Percentiles rank a stretch among this genome's conserved stretches.
These are phyloP conservation scores for Paramyrothecium sp. DNA, from an alignment of 2,329 filamentous ascomycete genomes.

Conservation along the genomic window DNA sequence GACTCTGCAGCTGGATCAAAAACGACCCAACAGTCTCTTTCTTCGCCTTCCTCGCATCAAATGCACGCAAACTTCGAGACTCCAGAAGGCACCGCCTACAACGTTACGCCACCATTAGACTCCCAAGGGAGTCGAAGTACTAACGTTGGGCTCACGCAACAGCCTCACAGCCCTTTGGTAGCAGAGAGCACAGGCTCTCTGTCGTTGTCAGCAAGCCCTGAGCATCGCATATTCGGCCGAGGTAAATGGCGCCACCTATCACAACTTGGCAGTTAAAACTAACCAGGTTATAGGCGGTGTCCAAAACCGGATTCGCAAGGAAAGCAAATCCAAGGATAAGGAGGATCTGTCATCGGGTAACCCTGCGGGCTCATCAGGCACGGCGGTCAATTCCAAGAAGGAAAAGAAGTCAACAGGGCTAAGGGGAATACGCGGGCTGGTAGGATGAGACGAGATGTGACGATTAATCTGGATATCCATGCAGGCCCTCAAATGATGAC, in stretches of 20 bases:
- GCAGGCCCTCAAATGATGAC: no score
- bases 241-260: conserved; percentile 30
- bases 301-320: conserved; percentile 46
- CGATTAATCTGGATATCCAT: background rate
- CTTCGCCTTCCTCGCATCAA: conserved; percentile 34
- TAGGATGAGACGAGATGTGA: background rate
- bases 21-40: conserved; percentile 36
- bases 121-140: conserved; percentile 22
- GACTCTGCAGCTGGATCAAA: conserved; percentile 35
- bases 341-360: conserved; percentile 13
- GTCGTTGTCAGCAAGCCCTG: conserved; percentile 28
- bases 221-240: conserved; percentile 44
- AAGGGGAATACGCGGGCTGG: background rate
- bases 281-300: conserved; percentile 37
- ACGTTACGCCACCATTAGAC: conserved; percentile 41
- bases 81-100: conserved; percentile 40
- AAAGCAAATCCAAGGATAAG: conserved; percentile 43
- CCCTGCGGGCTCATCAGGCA: background rate
- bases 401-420: conserved; percentile 9
- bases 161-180: conserved; percentile 36
- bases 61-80: conserved; percentile 44
- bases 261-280: conserved; percentile 11
- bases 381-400: conserved; percentile 24
- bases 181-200: conserved; percentile 25
- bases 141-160: conserved; percentile 27